A percentile compares a stretch with the other conserved stretches of the same genome.
Evolutionary conservation across 306 rosid genomes (phyloP).

Genomic region (Rosa lucieae): DNA sequence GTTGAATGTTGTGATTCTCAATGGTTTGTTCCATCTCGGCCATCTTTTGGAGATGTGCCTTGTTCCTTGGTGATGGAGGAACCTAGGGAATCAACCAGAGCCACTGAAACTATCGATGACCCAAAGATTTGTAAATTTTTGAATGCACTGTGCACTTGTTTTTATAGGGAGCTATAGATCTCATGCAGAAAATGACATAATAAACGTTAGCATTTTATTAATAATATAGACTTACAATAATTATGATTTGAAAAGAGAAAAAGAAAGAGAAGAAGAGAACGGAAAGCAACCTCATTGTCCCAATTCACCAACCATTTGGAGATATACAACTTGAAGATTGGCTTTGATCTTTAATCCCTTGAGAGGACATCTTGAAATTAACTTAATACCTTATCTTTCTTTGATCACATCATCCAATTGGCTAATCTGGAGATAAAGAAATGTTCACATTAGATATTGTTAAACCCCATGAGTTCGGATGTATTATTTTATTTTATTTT

Average conservation of each 20-base stretch:
- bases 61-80: conserved; percentile 35
- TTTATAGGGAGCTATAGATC: conserved; percentile 29
- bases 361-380: background rate
- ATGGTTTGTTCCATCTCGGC: conserved; percentile 22
- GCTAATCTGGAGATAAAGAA: too few relatives aligned
- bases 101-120: conserved; percentile 39
- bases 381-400: background rate
- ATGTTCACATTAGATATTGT: too few relatives aligned
- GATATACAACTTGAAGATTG: background rate
- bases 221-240: background rate
- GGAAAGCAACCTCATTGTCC: background rate
- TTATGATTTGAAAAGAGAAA: background rate
- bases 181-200: conserved; percentile 47
- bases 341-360: background rate
- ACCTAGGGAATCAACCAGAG: conserved; percentile 30
- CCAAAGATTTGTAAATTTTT: conserved; percentile 31
- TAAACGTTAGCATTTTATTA: conserved; percentile 24
- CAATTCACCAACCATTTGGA: background rate
- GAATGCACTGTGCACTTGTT: conserved; percentile 46
- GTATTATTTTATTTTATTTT: too few relatives aligned
- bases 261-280: background rate
- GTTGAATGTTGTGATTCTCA: conserved; percentile 38
- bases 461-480: too few relatives aligned
- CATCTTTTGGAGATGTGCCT: conserved; percentile 18
- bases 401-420: background rate